A percentile compares a stretch with the other conserved stretches of the same genome.
These are phyloP conservation scores for Trichoderma gamsii DNA, from an alignment of 495 filamentous ascomycete genomes.

Conservation along the genomic window DNA sequence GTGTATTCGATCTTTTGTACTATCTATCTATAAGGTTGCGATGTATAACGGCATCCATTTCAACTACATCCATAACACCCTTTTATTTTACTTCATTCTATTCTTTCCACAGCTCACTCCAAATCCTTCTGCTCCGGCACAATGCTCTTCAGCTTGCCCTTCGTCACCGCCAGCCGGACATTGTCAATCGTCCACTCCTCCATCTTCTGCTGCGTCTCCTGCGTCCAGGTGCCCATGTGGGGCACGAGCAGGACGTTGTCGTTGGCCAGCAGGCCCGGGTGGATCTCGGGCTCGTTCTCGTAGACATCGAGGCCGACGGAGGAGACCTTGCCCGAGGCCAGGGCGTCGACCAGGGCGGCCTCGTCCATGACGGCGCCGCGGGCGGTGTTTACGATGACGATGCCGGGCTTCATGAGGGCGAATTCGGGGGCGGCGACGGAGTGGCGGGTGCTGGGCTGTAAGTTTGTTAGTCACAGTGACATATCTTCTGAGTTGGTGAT, in stretches of 20 bases:
- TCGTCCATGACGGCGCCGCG: constrained; percentile 68
- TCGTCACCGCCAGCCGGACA: constrained; percentile 54
- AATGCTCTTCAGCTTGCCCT: constrained; percentile 60
- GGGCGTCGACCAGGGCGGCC: constrained; percentile 60
- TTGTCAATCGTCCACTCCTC: constrained; percentile 69
- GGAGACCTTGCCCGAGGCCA: constrained; percentile 62
- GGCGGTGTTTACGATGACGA: constrained; percentile 68
- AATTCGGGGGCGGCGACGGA: constrained; percentile 60
- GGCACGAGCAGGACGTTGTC: constrained; percentile 67
- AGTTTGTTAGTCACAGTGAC: neutral
- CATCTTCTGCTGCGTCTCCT: constrained; percentile 67
- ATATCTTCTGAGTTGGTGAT: constrained; percentile 8
- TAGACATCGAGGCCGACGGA: constrained; percentile 73
- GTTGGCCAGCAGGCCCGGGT: constrained; percentile 63
- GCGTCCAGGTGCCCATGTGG: constrained; percentile 68
- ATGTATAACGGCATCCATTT: no score
- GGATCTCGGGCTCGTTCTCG: constrained; percentile 69
- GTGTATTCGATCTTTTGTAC: no score
- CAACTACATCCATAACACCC: neutral
- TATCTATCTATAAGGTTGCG: no score
- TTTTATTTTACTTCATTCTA: neutral
- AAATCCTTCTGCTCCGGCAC: constrained; percentile 59
- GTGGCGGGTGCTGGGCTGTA: constrained; percentile 57
- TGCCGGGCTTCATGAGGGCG: constrained; percentile 61
- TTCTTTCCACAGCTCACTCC: constrained; percentile 17